Percentiles rank a stretch among this genome's conserved stretches.
These are phyloP conservation scores for Cenococcum geophilum DNA, from an alignment of 495 filamentous ascomycete species.

Conservation along the genomic window DNA sequence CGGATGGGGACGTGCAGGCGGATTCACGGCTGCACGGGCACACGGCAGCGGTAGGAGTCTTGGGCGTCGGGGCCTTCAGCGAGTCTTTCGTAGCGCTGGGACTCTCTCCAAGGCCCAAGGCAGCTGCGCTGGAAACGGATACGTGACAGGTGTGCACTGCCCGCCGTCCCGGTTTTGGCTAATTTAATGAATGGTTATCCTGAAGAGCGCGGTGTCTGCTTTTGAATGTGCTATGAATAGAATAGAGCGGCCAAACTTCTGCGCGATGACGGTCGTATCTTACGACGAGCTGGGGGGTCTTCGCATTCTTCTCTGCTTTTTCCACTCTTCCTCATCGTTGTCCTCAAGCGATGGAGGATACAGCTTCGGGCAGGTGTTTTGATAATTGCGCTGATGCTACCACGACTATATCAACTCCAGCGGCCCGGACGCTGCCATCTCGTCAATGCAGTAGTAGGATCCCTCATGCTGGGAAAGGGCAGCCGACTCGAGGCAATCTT, in stretches of 20 bases:
- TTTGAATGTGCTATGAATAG: constrained; percentile 12
- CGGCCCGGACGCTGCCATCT: not conserved
- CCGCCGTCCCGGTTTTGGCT: constrained; percentile 1
- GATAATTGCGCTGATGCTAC: not conserved
- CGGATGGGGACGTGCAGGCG: too few relatives aligned
- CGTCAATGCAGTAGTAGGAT: not conserved
- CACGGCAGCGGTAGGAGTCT: not conserved
- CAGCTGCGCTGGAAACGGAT: not conserved
- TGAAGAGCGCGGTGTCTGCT: not conserved
- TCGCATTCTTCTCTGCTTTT: not conserved
- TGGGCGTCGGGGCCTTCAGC: too few relatives aligned
- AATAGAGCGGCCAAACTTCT: not conserved
- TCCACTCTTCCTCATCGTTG: too few relatives aligned
- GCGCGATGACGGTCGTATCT: not conserved
- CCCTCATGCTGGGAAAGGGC: not conserved
- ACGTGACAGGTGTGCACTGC: constrained; percentile 10
- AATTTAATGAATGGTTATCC: not conserved
- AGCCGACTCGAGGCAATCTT: constrained; percentile 4
- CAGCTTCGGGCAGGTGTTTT: too few relatives aligned
- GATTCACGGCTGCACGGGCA: not conserved
- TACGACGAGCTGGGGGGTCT: not conserved
- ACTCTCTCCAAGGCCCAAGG: not conserved
- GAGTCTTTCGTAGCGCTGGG: too few relatives aligned
- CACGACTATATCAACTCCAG: constrained; percentile 4
- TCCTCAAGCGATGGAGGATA: too few relatives aligned